Evolutionary conservation across 495 filamentous ascomycete genomes (phyloP).

Genomic region (Annulohypoxylon bovei): DNA sequence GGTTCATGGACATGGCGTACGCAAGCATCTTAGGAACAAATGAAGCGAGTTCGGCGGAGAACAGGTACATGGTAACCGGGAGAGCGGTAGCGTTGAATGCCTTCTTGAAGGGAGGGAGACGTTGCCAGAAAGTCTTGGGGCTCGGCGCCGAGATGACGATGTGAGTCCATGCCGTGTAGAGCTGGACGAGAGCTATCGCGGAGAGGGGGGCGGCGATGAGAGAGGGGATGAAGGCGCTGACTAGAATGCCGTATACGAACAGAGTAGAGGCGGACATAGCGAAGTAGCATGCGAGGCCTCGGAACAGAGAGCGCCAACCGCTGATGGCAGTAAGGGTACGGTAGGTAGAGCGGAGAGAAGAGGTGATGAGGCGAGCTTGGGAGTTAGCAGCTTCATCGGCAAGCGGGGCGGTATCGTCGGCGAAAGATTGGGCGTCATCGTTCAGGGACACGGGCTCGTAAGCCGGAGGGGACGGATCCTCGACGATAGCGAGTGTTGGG

Average conservation of each 20-base stretch:
- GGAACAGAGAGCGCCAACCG: conserved; percentile 54
- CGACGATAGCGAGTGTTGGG: conserved; percentile 59
- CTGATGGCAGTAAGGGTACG: conserved; percentile 49
- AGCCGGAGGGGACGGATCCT: conserved; percentile 59
- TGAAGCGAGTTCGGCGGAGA: conserved; percentile 40
- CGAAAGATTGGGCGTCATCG: conserved; percentile 45
- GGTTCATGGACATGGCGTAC: conserved; percentile 43
- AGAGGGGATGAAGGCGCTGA: conserved; percentile 32
- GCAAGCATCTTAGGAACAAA: conserved; percentile 44
- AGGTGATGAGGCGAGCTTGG: conserved; percentile 50
- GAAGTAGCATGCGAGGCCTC: conserved; percentile 49
- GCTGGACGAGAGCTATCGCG: conserved; percentile 49
- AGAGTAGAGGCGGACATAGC: conserved; percentile 21
- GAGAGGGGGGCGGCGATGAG: conserved; percentile 50
- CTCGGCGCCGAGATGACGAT: conserved; percentile 55
- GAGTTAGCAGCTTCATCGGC: conserved; percentile 37
- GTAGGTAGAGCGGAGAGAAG: conserved; percentile 55
- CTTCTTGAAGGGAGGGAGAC: conserved; percentile 56
- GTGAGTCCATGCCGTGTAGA: conserved; percentile 56
- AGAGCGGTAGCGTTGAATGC: conserved; percentile 56
- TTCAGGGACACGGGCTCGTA: conserved; percentile 55
- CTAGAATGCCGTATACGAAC: conserved; percentile 37
- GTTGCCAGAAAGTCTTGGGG: conserved; percentile 52
- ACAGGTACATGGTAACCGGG: conserved; percentile 50
- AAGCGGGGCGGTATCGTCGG: conserved; percentile 40